Base-by-base conservation (phyloP, 2,329 filamentous ascomycete species). In the Alternaria sp. region DNA sequence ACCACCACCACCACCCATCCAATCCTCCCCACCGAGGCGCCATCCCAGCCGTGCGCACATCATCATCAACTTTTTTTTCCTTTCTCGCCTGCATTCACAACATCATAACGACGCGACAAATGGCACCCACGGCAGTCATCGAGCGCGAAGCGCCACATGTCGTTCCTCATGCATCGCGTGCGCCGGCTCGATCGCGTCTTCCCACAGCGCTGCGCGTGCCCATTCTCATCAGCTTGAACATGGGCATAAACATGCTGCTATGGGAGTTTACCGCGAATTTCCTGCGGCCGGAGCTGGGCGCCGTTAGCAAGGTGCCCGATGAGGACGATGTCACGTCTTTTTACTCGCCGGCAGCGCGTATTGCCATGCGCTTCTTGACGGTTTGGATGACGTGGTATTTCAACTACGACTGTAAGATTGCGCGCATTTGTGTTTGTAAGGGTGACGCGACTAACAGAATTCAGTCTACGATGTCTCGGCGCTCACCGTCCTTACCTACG, bases 381-480 rank as follows among this genome's bases (percentile, higher is more conserved):
- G 82, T 96, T 52, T 86, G 82, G 24, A 72, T 93, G 45, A 89
- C 86, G 45, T 97, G 92, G 92, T 85, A 85, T 68, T 82, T 87
- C 41, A 83, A 88, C 62, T 91, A 90, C 73, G 92, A 96, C 76
- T 87, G 90, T 78, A 83, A 87, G 80, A 10, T 11, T 33, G 24
- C 39, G 26, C 26, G 31, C n/a, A n/a, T 14, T 13, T 6, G n/a
- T 8, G 24, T 1, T 6, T 14, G 6, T 3, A 5, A 34, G 7
- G 3, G 5, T 5, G 13, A 11, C 36, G 31, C 21, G 29, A 54
- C 61, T 69, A 55, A 71, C 21, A 7, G 4, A 33, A 9, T 29
- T 39, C 45, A 75, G 69, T 56, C 65, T 71, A 79, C 57, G 81
- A 83, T 66, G 75, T 82, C 54, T 69, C 74, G 45, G 74, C 76